Evolutionary conservation across 371 early-diverging fungal species (phyloP), one percentile per base, ranked within the genome.

Genomic region (Apophysomyces trapeziformis): DNA sequence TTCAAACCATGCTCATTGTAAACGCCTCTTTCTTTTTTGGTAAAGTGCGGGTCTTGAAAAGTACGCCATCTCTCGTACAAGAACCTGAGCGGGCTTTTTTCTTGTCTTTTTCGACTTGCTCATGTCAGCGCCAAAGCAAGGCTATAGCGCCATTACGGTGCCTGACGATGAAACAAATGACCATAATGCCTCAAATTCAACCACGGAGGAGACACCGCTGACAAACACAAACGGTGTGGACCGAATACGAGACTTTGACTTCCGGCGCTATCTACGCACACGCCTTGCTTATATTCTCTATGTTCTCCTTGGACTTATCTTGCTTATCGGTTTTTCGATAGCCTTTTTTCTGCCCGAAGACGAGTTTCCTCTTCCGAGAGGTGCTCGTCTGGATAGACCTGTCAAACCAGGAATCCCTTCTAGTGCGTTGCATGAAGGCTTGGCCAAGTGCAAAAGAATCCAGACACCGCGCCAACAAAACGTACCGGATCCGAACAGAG

Each of bases 331-430:
- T 1, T 64, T 71, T 38, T 21, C 61, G 21, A 38, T 67, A 18
- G 60, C 58, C 6, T 38, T 67, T 16, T 46, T 67, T 13, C 39
- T 60, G 7, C 69, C 66, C 9, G 64, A 26, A 21, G 54, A 50
- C 9, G 7, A 16, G 5, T 50, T 50, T 21, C 54, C 54, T 7
- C 54, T 18, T 21, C 54, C 54, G 7, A 6, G 7, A 21, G 21
- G 54, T 11, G 21, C 9, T 50, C 54, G 21, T 50, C 21, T 50
- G 41, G 41, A 41, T 2, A 50, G 54, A 26, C 21, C 54, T n/a
- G 35, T 67, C 37, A 71, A 71, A 38, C 64, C 74, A 5, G 74
- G 74, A 5, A 73, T 73, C 32, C 62, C 74, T 0, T 41, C 37
- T n/a, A 14, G 37, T 12, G 70, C 67, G 36, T 26, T 67, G 45